Base-by-base conservation (phyloP, 441 rosid genomes). In the Pelargonium australe region DNA sequence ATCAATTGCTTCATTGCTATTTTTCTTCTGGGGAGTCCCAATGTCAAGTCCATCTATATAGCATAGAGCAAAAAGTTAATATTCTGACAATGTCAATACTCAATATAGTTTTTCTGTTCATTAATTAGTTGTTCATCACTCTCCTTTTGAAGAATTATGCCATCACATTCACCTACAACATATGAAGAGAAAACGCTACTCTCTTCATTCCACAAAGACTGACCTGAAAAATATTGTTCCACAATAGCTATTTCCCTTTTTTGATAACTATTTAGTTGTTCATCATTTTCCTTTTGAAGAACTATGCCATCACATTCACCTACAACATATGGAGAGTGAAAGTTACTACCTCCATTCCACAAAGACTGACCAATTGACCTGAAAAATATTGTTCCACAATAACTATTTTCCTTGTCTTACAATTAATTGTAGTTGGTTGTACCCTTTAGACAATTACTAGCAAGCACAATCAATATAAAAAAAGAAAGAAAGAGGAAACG, bases 31-130 rank as follows among this genome's bases (percentile, higher is more conserved):
- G 31, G 31, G 31, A 25, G 31, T 23, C 64, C 4, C 37, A 20
- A 4, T 60, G 25, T 60, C 64, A 23, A 60, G 64, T 23, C 64
- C 64, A 60, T 60, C 64, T 60, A 60, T 60, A 60, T 14, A 23
- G 37, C 3, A 60, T 25, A 60, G 14, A 60, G 64, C 14, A 60
- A 23, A 23, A 25, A 25, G 1, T 25, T 25, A 25, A 25, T 25
- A 2, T 25, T 25, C 31, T 25, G 31, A 25, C 25, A 60, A 10
- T 60, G 64, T 25, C 20, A 10, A 20, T 20, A 20, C 7, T 25
- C 20, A 10, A 20, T 20, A 20, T 17, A 58, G 12, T 58, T 25
- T 58, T 25, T 58, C 63, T 7, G 5, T 58, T 20, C 63, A 19
- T 17, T 9, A 20, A 58, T 2, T 58, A 23, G 31, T 58, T 23